Conservation (phyloP, 768 basidiomycete species). For the Mycena rosella region DNA sequence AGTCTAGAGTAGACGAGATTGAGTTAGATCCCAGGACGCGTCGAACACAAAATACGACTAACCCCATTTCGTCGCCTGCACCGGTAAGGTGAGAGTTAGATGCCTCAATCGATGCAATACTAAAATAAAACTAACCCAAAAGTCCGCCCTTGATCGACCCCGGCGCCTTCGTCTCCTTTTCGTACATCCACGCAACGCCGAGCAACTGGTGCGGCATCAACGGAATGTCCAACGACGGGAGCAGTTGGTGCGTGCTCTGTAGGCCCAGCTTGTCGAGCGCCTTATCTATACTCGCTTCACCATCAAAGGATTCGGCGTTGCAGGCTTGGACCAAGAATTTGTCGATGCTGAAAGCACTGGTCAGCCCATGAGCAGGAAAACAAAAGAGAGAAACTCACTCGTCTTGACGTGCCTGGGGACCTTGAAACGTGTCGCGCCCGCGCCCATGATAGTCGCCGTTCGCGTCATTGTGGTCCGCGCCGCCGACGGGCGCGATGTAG, state of each 20-base stretch:
- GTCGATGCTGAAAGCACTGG: no score
- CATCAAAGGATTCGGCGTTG: conserved; percentile 70
- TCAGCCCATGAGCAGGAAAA: no score
- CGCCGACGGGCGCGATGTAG: conserved; percentile 41
- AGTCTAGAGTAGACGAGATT: background rate
- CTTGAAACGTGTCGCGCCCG: conserved; percentile 57
- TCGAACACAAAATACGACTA: conserved; percentile 54
- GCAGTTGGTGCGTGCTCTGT: conserved; percentile 55
- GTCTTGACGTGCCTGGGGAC: conserved; percentile 58
- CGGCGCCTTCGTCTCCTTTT: conserved; percentile 58
- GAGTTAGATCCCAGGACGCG: conserved; percentile 1
- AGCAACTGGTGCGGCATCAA: conserved; percentile 81
- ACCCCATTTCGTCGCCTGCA: conserved; percentile 74
- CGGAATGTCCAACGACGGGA: conserved; percentile 71
- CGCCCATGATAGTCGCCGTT: conserved; percentile 64
- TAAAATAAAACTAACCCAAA: no score
- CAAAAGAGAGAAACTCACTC: no score
- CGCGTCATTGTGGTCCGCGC: conserved; percentile 51
- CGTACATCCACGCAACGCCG: conserved; percentile 72
- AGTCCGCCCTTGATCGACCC: conserved; percentile 60
- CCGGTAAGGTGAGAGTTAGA: no score
- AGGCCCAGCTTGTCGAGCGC: conserved; percentile 69
- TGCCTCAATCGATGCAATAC: no score
- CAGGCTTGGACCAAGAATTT: conserved; percentile 68
- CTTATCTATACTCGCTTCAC: conserved; percentile 68